Conservation (phyloP, 2,329 filamentous ascomycete species). For the Diplodia sapinea region DNA sequence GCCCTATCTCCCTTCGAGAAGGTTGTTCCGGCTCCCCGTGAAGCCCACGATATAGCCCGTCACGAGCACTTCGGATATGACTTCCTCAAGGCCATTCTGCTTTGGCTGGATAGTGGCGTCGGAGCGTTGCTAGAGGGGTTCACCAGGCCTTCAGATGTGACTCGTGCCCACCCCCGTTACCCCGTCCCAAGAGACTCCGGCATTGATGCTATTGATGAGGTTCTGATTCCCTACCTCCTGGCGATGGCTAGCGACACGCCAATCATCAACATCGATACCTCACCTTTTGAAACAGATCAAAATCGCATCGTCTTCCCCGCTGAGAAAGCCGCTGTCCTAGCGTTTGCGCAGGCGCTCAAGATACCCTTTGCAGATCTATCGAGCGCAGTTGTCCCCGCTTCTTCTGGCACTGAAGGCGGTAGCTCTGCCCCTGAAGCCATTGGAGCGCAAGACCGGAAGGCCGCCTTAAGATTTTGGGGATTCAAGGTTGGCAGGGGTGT, state of each 20-base stretch:
- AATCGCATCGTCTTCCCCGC: constrained; percentile 58
- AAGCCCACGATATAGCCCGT: constrained; percentile 40
- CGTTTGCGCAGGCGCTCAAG: constrained; percentile 61
- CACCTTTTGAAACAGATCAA: constrained; percentile 63
- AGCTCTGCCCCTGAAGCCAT: constrained; percentile 34
- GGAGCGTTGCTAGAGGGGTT: constrained; percentile 63
- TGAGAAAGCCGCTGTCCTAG: constrained; percentile 62
- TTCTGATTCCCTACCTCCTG: constrained; percentile 66
- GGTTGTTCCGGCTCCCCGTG: constrained; percentile 53
- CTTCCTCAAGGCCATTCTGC: constrained; percentile 66
- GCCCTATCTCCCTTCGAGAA: constrained; percentile 50
- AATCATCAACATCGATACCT: constrained; percentile 63
- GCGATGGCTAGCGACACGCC: constrained; percentile 55
- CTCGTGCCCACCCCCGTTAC: constrained; percentile 50
- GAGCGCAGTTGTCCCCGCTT: constrained; percentile 42
- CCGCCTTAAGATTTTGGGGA: constrained; percentile 62
- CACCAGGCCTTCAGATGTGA: constrained; percentile 40
- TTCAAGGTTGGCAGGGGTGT: constrained; percentile 64
- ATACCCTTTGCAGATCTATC: constrained; percentile 60
- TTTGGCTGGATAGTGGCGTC: constrained; percentile 67
- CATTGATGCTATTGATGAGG: constrained; percentile 60
- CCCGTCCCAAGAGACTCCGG: constrained; percentile 59
- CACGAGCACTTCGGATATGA: constrained; percentile 66
- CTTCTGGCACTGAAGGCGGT: constrained; percentile 31
- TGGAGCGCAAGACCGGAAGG: constrained; percentile 51